Evolutionary conservation across 2,329 filamentous ascomycete species (phyloP), one percentile per base, ranked within the genome.

Genomic region (Cordyceps militaris): DNA sequence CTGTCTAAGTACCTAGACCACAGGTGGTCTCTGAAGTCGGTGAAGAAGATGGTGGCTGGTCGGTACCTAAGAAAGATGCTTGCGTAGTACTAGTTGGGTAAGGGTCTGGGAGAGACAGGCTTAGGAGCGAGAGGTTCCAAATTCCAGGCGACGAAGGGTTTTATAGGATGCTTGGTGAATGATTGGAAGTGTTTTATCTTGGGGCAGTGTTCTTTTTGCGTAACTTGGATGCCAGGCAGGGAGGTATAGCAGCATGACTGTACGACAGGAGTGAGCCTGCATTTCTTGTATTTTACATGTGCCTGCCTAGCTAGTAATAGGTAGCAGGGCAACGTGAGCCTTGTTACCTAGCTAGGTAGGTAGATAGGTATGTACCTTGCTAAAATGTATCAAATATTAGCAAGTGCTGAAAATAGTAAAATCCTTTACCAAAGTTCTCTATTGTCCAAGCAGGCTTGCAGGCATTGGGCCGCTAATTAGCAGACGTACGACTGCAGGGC

Each of bases 1-100:
- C 38, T 44, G 42, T 56, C n/a, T 48, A 30, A 21, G 43, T 32
- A 32, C 5, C 5, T 32, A 40, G 26, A 42, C 21, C 42, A 36
- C 42, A 36, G 53, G 36, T 47, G 30, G 47, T 57, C 21, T 44
- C 38, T 57, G 55, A 51, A 57, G 55, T 57, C 55, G 55, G 55
- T 57, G 55, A 51, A 57, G 55, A 23, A 57, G 47, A 32, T 23
- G 43, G 54, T 43, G 47, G 47, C 55, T 57, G 54, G 54, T 56
- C 30, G 55, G 30, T 44, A 51, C 46, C 47, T 57, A 57, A 51
- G 51, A 57, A 43, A 46, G 28, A 57, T 57, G 30, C 55, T 51
- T 36, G 36, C 11, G 40, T 51, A 46, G 30, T 38, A 30, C 55
- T 57, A 57, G 36, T 52, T 43, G 26, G 34, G 54, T 42, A 44